Evolutionary conservation across 805 yeast species (phyloP).

Genomic region (Starmerella geochares): DNA sequence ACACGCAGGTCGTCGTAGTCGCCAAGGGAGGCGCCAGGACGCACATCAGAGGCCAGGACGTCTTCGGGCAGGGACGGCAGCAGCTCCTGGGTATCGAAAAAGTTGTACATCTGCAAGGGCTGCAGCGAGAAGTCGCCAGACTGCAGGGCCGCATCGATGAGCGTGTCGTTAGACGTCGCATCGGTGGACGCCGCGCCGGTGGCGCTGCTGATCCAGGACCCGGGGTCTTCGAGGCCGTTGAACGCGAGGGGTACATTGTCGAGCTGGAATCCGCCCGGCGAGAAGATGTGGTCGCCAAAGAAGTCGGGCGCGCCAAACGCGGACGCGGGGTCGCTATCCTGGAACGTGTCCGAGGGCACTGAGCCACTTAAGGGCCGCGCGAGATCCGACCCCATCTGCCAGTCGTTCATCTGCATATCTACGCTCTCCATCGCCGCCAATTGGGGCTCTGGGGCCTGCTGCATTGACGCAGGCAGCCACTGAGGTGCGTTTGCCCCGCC

Average conservation of each 20-base stretch:
- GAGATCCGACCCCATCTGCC: no score
- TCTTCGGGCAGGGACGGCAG: background rate
- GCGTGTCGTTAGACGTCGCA: background rate
- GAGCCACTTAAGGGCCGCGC: no score
- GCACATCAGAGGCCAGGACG: background rate
- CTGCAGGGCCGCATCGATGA: slow-evolving; percentile 2
- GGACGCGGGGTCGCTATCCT: background rate
- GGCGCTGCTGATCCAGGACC: slow-evolving; percentile 7
- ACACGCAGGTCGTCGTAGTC: background rate
- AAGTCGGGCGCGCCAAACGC: background rate
- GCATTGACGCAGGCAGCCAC: no score
- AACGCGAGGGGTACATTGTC: slow-evolving; percentile 22
- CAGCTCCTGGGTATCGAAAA: slow-evolving; percentile 13
- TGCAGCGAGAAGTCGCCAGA: slow-evolving; percentile 13
- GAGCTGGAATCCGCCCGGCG: slow-evolving; percentile 12
- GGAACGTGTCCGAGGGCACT: background rate
- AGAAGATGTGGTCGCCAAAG: no score
- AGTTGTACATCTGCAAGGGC: slow-evolving; percentile 21
- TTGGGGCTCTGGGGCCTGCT: no score
- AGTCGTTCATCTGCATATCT: background rate
- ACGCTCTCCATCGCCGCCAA: no score
- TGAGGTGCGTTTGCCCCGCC: no score
- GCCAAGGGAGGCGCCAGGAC: background rate
- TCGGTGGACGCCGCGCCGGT: background rate
- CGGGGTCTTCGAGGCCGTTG: slow-evolving; percentile 23